Evolutionary conservation across 2,329 filamentous ascomycete species (phyloP).

Genomic region (Didymella glomerata): DNA sequence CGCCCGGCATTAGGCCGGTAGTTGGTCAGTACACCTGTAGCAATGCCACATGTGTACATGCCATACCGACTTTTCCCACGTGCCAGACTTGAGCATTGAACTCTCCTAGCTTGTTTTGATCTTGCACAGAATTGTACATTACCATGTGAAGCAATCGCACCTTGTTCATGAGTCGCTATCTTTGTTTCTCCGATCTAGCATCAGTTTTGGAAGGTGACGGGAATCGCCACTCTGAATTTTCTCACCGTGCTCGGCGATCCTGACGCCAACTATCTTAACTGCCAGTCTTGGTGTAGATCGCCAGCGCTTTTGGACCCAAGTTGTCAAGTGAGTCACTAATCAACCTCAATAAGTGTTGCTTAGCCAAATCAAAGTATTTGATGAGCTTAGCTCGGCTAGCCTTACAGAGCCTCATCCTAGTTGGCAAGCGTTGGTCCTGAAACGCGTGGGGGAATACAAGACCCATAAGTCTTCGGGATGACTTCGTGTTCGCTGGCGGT

Average conservation of each 20-base stretch:
- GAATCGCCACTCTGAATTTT: background rate
- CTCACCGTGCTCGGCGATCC: slow-evolving; percentile 2
- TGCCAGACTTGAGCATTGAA: background rate
- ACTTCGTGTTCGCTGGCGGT: slow-evolving; percentile 8
- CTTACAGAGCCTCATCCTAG: slow-evolving; percentile 5
- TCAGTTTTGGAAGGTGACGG: background rate
- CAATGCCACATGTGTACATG: background rate
- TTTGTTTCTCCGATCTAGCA: background rate
- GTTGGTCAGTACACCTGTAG: background rate
- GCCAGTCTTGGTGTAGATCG: slow-evolving; percentile 1
- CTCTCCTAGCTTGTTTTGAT: background rate
- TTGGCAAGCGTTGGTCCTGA: slow-evolving; percentile 1
- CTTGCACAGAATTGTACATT: background rate
- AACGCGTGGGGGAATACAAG: slow-evolving; percentile 13
- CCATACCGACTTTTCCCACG: background rate
- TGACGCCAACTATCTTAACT: background rate
- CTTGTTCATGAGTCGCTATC: background rate
- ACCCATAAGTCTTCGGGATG: slow-evolving; percentile 6
- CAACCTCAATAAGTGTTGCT: slow-evolving; percentile 5
- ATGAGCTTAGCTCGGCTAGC: background rate
- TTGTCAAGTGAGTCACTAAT: background rate
- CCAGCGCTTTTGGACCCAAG: background rate
- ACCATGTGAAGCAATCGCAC: background rate
- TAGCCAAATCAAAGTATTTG: background rate
- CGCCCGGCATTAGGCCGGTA: background rate